Evolutionary conservation across 306 rosid genomes (phyloP), one percentile per base, ranked within the genome.

Genomic region (Cicer yamashitae): DNA sequence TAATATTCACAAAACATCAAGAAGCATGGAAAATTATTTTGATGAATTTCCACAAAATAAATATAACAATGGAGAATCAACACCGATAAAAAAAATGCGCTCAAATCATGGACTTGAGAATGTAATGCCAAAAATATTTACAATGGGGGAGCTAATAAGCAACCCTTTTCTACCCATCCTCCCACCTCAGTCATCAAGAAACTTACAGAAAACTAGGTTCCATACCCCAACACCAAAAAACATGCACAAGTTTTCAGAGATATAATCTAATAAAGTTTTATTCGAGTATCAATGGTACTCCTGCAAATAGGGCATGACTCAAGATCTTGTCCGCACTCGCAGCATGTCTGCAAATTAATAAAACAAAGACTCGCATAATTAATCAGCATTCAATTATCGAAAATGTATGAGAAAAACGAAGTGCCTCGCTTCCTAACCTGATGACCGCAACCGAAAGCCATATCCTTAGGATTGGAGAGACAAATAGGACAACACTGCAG

Each of bases 381-480:
- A n/a, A 37, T 39, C 34, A 5, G 58, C 43, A 63, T 77, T 66
- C 60, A 66, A 75, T 71, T 14, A 60, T 56, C 56, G 30, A 8
- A 37, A 34, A 74, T 46, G 39, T 4, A 81, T 61, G 67, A 50
- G 8, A 75, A 53, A 44, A 48, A 46, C 22, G 30, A 79, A 84
- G 37, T 34, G 43, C 17, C 13, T 44, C 47, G 50, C 51, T 34
- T 22, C 20, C 68, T 78, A 79, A 96, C 99, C 96, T 90, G 96
- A 82, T 96, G 99, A 18, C 98, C 98, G 20, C 99, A 96, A 58
- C 96, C 99, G 67, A 96, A 96, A 12, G 98, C 98, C 97, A 96
- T 87, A 38, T 96, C 81, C 83, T 86, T 92, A 6, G 91, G 83
- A 82, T 88, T 65, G 10, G 77, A 15, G 56, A 88, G 81, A 86